phyloP scores from a whole-genome alignment of 225 moss, liverwort and hornwort species.

The Pleurozium schreberi region DNA sequence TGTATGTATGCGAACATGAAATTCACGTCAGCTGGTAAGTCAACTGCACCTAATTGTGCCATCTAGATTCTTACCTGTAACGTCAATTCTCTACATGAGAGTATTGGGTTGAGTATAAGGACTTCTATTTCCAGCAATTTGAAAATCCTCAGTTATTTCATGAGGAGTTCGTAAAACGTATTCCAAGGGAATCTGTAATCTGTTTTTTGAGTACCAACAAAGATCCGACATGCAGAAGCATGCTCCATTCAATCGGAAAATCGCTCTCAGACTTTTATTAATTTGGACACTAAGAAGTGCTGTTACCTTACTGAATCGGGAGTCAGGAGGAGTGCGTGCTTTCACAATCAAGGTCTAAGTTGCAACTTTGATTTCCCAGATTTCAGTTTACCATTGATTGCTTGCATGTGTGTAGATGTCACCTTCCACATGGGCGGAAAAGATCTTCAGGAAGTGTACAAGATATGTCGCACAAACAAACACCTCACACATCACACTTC shows the following conservation, averaged over 20 bases:
- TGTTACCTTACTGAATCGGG: not conserved
- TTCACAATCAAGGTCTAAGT: not conserved
- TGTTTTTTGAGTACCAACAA: too few species aligned
- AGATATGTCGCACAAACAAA: not conserved
- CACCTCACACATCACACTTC: not conserved
- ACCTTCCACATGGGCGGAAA: not conserved
- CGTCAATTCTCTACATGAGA: too few species aligned
- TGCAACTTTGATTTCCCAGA: not conserved
- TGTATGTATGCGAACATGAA: too few species aligned
- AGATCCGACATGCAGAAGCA: not conserved
- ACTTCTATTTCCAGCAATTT: too few species aligned
- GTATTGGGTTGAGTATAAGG: fast-evolving
- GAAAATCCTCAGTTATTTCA: fast-evolving
- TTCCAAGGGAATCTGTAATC: not conserved
- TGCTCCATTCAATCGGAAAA: not conserved
- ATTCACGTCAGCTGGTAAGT: fast-evolving
- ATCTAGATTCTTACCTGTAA: fast-evolving
- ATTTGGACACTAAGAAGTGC: not conserved
- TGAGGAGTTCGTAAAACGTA: fast-evolving
- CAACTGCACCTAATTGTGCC: fast-evolving
- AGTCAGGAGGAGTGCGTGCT: not conserved
- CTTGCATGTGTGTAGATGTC: not conserved
- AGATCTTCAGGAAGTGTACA: not conserved
- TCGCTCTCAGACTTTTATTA: too few species aligned
- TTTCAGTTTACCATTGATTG: not conserved